Evolutionary conservation across 2,329 filamentous ascomycete genomes (phyloP), one percentile per base, ranked within the genome.

Genomic region (Ceratocystis cubensis): DNA sequence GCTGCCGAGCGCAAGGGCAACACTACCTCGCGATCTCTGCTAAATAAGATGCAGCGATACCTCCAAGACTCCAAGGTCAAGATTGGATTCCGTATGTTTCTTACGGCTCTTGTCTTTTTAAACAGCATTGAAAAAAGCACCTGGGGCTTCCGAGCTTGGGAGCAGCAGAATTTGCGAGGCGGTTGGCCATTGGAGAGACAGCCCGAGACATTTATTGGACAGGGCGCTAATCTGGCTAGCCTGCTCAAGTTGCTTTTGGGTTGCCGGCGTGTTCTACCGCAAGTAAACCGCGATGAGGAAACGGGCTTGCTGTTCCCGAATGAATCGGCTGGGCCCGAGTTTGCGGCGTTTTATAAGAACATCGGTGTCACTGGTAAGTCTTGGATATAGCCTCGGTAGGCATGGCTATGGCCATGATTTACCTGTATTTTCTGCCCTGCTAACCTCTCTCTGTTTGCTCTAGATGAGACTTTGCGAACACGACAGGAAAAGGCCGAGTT

Each of bases 101-200:
- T 87, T 25, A 81, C 84, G 2, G 80, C 82, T 2, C 73, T 87
- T 66, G 81, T 87, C 65, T 81, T 87, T 69, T 79, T 87, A 61
- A 86, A 85, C 71, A 86, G 83, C 70, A 78, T 87, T 15, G 85
- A 88, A 72, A 87, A 87, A 75, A 84, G 83, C 0, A 87, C 84
- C 0, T 88, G 84, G 85, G 81, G 83, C 0, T 87, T 87, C 75
- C 85, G 86, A 69, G 84, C 82, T 1, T 88, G 84, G 84, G 84
- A 86, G 70, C 82, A 86, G 72, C 80, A 83, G 66, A 81, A 82
- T 63, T 78, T 86, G 30, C 79, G 81, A 1, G 78, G 79, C 0
- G 79, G 80, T 56, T 87, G 84, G 84, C 85, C 85, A 3, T 76
- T 87, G 2, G 82, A 84, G 71, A 74, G 77, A 46, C 80, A 81